phyloP scores from a whole-genome alignment of 768 basidiomycete species.

The Collybiopsis confluens region DNA sequence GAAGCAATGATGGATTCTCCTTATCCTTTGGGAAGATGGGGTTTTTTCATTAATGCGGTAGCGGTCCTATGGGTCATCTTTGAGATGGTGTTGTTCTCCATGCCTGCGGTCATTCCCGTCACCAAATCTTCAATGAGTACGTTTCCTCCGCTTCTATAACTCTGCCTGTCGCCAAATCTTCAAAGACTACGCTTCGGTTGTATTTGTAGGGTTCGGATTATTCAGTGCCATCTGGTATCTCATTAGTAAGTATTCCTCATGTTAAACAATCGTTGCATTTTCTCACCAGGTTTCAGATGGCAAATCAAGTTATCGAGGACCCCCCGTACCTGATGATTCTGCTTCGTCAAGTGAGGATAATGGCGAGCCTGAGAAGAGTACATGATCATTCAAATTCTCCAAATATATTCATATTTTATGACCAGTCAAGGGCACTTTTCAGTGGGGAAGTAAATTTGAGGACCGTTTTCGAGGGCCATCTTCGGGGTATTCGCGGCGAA shows the following conservation, averaged over 20 bases:
- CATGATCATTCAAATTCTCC: not conserved
- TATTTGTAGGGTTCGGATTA: slow-evolving; percentile 57
- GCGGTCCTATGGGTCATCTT: slow-evolving; percentile 42
- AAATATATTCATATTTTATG: too few species aligned
- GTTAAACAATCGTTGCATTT: not conserved
- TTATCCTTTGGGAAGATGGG: slow-evolving; percentile 43
- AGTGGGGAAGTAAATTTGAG: too few species aligned
- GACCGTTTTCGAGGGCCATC: too few species aligned
- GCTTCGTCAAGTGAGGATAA: not conserved
- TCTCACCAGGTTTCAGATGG: slow-evolving; percentile 17
- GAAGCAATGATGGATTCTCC: slow-evolving; percentile 44
- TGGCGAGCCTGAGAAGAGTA: not conserved
- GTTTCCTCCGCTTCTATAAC: slow-evolving; percentile 15
- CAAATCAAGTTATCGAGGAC: slow-evolving; percentile 38
- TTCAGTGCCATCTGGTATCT: slow-evolving; percentile 61
- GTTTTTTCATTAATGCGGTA: slow-evolving; percentile 40
- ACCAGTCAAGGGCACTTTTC: too few species aligned
- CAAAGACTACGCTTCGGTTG: slow-evolving; percentile 63
- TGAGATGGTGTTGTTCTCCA: slow-evolving; percentile 62
- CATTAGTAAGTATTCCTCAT: slow-evolving; percentile 36
- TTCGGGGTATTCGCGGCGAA: slow-evolving; percentile 16
- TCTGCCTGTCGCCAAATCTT: not conserved
- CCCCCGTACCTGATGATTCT: slow-evolving; percentile 28
- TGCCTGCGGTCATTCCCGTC: slow-evolving; percentile 61
- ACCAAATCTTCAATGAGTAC: slow-evolving; percentile 45